phyloP scores from a whole-genome alignment of 768 basidiomycete genomes.

The Russula emetica region DNA sequence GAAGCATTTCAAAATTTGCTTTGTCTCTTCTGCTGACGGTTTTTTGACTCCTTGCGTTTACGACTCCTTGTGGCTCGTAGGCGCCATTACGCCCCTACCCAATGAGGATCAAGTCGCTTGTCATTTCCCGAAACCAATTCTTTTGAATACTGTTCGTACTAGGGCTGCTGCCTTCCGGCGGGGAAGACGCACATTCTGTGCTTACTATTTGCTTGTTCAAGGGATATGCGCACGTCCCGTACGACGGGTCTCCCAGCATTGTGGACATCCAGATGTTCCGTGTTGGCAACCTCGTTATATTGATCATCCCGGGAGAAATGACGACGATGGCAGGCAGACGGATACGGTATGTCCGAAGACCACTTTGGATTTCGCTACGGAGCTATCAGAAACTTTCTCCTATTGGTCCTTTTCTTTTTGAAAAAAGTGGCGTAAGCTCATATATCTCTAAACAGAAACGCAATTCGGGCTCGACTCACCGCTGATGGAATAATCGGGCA shows the following conservation, averaged over 20 bases:
- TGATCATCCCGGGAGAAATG: slow-evolving; percentile 72
- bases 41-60: neutral
- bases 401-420: slow-evolving; percentile 5
- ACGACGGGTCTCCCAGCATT: slow-evolving; percentile 68
- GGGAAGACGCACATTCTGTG: slow-evolving; percentile 16
- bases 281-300: slow-evolving; percentile 69
- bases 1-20: neutral
- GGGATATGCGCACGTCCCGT: slow-evolving; percentile 65
- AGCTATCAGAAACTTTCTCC: slow-evolving; percentile 4
- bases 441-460: slow-evolving; percentile 44
- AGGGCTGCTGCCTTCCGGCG: slow-evolving; percentile 2
- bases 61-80: slow-evolving; percentile 31
- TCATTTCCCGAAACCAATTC: slow-evolving; percentile 73
- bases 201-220: slow-evolving; percentile 29
- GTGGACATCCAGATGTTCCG: slow-evolving; percentile 77
- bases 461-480: slow-evolving; percentile 60
- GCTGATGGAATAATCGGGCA: slow-evolving; percentile 57
- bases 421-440: neutral
- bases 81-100: slow-evolving; percentile 62
- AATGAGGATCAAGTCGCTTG: slow-evolving; percentile 59
- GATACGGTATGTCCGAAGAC: slow-evolving; percentile 48
- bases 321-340: slow-evolving; percentile 82
- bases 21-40: neutral
- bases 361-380: slow-evolving; percentile 13
- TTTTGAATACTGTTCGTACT: slow-evolving; percentile 61